Conservation (phyloP, 257 asterid genomes). For the Capsicum chinense region DNA sequence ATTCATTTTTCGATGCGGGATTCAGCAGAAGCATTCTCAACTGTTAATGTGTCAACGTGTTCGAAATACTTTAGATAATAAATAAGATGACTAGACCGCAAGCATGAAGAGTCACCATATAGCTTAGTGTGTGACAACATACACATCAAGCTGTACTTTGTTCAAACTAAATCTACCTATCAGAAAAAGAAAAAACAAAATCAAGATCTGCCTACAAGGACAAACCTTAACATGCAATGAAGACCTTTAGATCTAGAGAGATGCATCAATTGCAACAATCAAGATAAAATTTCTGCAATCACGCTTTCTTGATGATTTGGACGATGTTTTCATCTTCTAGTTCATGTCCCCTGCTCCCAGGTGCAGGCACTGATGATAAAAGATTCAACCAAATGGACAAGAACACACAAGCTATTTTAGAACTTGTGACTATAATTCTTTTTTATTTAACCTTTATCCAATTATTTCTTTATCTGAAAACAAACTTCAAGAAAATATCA, state of each 20-base stretch:
- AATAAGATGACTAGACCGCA: not conserved
- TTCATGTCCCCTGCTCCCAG: slow-evolving; percentile 51
- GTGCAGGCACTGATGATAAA: not conserved
- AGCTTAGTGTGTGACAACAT: slow-evolving; percentile 13
- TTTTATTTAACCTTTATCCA: not conserved
- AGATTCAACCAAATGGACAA: slow-evolving; percentile 11
- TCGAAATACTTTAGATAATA: not conserved
- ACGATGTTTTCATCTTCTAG: slow-evolving; percentile 98
- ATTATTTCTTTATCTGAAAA: not conserved
- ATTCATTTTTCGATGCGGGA: too few relatives aligned
- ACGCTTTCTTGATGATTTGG: slow-evolving; percentile 91
- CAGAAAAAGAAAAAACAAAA: not conserved
- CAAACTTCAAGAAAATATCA: not conserved
- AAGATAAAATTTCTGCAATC: slow-evolving; percentile 27
- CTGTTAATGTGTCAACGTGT: too few relatives aligned
- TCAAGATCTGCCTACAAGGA: slow-evolving; percentile 2
- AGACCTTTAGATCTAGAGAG: not conserved
- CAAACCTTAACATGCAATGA: slow-evolving; percentile 9
- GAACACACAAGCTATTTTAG: not conserved
- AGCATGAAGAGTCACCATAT: not conserved
- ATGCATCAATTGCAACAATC: not conserved
- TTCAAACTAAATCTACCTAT: slow-evolving; percentile 14
- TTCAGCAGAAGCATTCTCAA: not conserved
- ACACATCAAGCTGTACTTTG: slow-evolving; percentile 34
- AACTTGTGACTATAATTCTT: not conserved